Base-by-base conservation (phyloP, 805 yeast species). In the Blastobotrys peoriensis region DNA sequence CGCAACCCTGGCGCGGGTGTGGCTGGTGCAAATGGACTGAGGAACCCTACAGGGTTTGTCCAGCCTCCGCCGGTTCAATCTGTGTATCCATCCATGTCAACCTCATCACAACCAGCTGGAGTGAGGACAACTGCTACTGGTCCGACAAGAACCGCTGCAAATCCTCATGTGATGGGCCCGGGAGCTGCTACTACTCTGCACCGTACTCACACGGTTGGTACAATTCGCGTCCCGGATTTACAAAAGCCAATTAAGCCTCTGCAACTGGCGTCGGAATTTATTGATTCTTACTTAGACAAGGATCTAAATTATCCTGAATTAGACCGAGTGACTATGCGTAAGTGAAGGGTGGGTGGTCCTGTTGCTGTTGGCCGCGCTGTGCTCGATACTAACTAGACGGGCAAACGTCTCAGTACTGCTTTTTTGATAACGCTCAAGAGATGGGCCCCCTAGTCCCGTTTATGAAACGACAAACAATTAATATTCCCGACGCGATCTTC, bases 401-500 rank as follows among this genome's bases (percentile, higher is more conserved):
- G 16, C 58, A 55, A 30, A 20, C 48, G 20, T 52, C 61, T 22
- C 61, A 56, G 37, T 63, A 63, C 38, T 43, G 46, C 5, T 58
- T 51, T 40, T 34, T 54, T 10, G 51, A 53, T 17, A 48, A 43
- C 19, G 47, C 47, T 27, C 44, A 35, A 4, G 52, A 47, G 28
- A 39, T 50, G 43, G 64, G 57, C 28, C 45, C 57, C 6, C 51
- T 58, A 49, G 48, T 84, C n/a, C 81, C 95, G 5, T 88, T 87
- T 61, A 89, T 81, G 57, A 81, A 82, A 56, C 70, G 82, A 2
- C 73, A 75, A 27, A 78, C 81, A 42, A 70, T 81, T 47, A 78
- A 76, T 56, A 76, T 89, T 41, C 97, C 97, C 1, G 95, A 88
- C 59, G 78, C 75, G 49, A 78, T 87, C 49, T 76, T 84, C 52